Percentiles rank a stretch among this genome's conserved stretches.
Evolutionary conservation across 208 protist genomes (phyloP).

Genomic region (Leishmania major): DNA sequence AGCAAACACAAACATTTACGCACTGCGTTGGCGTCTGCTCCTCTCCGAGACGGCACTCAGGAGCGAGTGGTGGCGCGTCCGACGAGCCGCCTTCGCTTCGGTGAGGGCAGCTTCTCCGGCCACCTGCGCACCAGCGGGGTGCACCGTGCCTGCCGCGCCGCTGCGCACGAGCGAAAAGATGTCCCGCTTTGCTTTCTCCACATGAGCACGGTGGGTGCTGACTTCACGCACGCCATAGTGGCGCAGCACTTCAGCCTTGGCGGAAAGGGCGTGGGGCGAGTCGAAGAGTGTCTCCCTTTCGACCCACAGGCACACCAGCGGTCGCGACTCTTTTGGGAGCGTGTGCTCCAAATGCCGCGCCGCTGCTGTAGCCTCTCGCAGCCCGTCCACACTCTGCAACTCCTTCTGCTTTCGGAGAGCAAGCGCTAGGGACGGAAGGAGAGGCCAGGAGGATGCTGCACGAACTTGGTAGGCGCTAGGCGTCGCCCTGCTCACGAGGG

Average conservation of each 20-base stretch:
- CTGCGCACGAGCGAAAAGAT: slow-evolving; percentile 31
- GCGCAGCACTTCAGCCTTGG: slow-evolving; percentile 11
- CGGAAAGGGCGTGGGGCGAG: background rate
- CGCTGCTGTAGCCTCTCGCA: slow-evolving; percentile 22
- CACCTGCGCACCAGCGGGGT: background rate
- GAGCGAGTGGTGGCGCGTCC: slow-evolving; percentile 22
- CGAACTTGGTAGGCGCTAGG: background rate
- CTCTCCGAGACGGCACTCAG: slow-evolving; percentile 16
- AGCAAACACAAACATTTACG: background rate
- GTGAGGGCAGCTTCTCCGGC: slow-evolving; percentile 9
- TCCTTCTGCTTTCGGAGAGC: slow-evolving; percentile 6
- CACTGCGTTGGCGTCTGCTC: slow-evolving; percentile 4
- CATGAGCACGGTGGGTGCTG: slow-evolving; percentile 22
- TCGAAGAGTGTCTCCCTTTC: slow-evolving; percentile 10
- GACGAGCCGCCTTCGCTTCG: slow-evolving; percentile 6
- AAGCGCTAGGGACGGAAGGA: slow-evolving; percentile 10
- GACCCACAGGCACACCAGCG: slow-evolving; percentile 28
- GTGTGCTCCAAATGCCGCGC: slow-evolving; percentile 23
- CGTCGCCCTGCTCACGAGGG: slow-evolving; percentile 3
- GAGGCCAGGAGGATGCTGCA: slow-evolving; percentile 15
- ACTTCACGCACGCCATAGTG: slow-evolving; percentile 30
- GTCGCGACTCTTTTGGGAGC: slow-evolving; percentile 15
- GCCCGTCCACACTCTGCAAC: slow-evolving; percentile 10
- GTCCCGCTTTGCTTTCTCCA: slow-evolving; percentile 35
- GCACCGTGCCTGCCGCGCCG: background rate